Conservation (phyloP, 2,329 filamentous ascomycete species). For the Apiospora arundinis region DNA sequence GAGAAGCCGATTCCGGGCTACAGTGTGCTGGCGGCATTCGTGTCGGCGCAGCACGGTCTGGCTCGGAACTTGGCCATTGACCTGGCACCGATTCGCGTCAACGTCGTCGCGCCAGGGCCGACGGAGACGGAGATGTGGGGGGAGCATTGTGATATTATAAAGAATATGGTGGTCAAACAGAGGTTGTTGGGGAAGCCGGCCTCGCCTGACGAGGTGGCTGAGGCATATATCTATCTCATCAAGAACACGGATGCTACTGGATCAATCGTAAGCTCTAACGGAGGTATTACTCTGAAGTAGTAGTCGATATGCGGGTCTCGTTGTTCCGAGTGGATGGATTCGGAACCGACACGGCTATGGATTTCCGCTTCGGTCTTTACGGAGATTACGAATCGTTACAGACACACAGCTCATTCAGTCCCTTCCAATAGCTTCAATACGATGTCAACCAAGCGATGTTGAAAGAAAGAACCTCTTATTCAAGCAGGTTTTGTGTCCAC, state of each 20-base stretch:
- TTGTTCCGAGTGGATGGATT: too few species aligned
- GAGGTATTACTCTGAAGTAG: constrained; percentile 28
- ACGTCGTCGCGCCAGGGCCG: constrained; percentile 63
- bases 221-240: constrained; percentile 52
- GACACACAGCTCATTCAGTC: too few species aligned
- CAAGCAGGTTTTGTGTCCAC: too few species aligned
- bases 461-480: too few species aligned
- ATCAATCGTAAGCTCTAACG: constrained; percentile 35
- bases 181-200: constrained; percentile 35
- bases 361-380: too few species aligned
- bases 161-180: constrained; percentile 28
- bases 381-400: too few species aligned
- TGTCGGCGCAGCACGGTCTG: constrained; percentile 59
- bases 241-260: constrained; percentile 48
- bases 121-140: constrained; percentile 55
- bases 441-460: too few species aligned
- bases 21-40: constrained; percentile 54
- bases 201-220: constrained; percentile 48
- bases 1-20: constrained; percentile 59
- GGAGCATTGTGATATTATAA: constrained; percentile 32
- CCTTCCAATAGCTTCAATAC: too few species aligned
- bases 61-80: constrained; percentile 65
- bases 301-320: too few species aligned
- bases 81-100: constrained; percentile 67
- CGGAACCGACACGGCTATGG: too few species aligned